Evolutionary conservation across 176 grass and related monocot species (phyloP).

Genomic region (Oryza meridionalis): DNA sequence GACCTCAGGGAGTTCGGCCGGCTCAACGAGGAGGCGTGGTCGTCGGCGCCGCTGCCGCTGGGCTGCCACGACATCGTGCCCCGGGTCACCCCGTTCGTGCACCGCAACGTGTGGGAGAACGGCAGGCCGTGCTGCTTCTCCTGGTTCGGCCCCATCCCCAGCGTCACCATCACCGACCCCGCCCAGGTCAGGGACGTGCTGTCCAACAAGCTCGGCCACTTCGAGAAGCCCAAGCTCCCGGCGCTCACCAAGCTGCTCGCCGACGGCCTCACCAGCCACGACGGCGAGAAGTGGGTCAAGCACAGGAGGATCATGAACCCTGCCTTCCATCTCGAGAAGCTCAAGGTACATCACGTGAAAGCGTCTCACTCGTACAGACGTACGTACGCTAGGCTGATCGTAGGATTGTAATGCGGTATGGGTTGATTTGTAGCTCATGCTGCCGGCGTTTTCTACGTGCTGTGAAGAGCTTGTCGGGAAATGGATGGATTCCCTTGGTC

Average conservation of each 20-base stretch:
- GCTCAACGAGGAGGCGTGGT: conserved; percentile 46
- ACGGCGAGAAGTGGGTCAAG: conserved; percentile 68
- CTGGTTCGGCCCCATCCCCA: conserved; percentile 63
- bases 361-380: background rate
- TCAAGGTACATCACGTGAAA: background rate
- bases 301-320: conserved; percentile 66
- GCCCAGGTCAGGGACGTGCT: conserved; percentile 44
- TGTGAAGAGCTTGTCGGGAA: conserved; percentile 53
- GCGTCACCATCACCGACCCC: conserved; percentile 50
- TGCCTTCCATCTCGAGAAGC: conserved; percentile 56
- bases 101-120: conserved; percentile 37
- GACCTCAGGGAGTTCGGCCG: conserved; percentile 44
- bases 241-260: conserved; percentile 29
- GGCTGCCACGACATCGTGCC: conserved; percentile 53
- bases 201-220: conserved; percentile 54
- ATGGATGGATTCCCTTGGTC: conserved; percentile 39
- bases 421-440: conserved; percentile 47
- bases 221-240: conserved; percentile 34
- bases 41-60: conserved; percentile 49
- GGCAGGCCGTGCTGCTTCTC: conserved; percentile 58
- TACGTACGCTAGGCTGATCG: background rate
- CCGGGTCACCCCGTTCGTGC: conserved; percentile 40
- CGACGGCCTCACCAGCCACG: conserved; percentile 24
- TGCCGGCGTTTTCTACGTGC: conserved; percentile 61
- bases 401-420: background rate